phyloP scores from a whole-genome alignment of 768 basidiomycete genomes.

The Rhodotorula taiwanensis region DNA sequence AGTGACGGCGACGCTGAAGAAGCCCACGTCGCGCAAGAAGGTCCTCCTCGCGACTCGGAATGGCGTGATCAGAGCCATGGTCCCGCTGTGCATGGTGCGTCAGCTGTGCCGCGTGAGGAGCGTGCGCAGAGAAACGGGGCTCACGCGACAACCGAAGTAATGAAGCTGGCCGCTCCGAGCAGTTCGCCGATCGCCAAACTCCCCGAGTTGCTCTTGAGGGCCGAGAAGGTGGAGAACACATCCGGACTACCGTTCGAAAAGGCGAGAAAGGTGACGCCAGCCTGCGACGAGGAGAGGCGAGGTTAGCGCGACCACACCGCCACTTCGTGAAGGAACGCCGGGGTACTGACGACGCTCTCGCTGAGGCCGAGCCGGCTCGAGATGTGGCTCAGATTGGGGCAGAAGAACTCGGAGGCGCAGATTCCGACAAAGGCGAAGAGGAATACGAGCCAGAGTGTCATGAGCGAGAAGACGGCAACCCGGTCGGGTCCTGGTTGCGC shows the following conservation, averaged over 20 bases:
- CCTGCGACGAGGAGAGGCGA: constrained; percentile 42
- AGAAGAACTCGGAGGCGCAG: constrained; percentile 93
- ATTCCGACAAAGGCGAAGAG: constrained; percentile 95
- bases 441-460: constrained; percentile 75
- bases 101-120: not conserved
- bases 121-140: not conserved
- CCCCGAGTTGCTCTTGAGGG: constrained; percentile 77
- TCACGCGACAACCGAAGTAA: constrained; percentile 81
- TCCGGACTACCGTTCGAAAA: constrained; percentile 97
- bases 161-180: constrained; percentile 89
- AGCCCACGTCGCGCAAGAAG: constrained; percentile 88
- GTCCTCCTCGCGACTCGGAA: constrained; percentile 73
- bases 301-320: no score
- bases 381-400: constrained; percentile 80
- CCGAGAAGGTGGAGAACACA: constrained; percentile 90
- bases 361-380: constrained; percentile 76
- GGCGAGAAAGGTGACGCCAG: constrained; percentile 92
- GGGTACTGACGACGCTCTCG: constrained; percentile 59
- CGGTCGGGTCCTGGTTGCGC: constrained; percentile 37
- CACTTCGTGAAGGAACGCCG: not conserved
- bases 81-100: constrained; percentile 49
- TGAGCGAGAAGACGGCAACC: constrained; percentile 56
- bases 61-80: constrained; percentile 95
- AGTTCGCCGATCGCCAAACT: constrained; percentile 90
- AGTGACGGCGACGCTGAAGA: constrained; percentile 78